Percentiles rank a stretch among this genome's conserved stretches.
Evolutionary conservation across 768 basidiomycete genomes (phyloP).

Genomic region (Tylopilus felleus): DNA sequence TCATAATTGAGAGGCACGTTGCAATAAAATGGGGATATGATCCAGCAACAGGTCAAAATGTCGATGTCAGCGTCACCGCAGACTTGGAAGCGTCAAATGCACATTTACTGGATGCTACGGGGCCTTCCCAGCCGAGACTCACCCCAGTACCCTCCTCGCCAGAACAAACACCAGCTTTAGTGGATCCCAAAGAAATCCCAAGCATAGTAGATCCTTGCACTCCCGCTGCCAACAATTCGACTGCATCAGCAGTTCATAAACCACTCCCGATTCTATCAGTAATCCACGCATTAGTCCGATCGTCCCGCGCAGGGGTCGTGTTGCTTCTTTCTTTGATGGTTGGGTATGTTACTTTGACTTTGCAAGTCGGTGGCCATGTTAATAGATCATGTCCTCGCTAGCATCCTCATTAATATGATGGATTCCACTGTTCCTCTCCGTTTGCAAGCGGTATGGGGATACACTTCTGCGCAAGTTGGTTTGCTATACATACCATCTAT

Average conservation of each 20-base stretch:
- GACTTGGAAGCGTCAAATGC: too few relatives aligned
- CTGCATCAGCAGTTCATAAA: slow-evolving; percentile 14
- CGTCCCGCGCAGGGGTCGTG: slow-evolving; percentile 48
- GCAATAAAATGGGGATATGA: too few relatives aligned
- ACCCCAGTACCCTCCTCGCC: too few relatives aligned
- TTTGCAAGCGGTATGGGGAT: slow-evolving; percentile 46
- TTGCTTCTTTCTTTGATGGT: slow-evolving; percentile 46
- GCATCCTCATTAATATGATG: slow-evolving; percentile 45
- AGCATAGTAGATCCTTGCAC: too few relatives aligned
- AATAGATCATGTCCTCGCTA: slow-evolving; percentile 19
- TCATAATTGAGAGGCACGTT: too few relatives aligned
- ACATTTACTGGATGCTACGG: too few relatives aligned
- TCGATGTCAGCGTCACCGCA: too few relatives aligned
- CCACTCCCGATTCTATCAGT: slow-evolving; percentile 41
- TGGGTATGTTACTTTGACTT: slow-evolving; percentile 43
- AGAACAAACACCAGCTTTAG: too few relatives aligned
- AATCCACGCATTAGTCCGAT: slow-evolving; percentile 39
- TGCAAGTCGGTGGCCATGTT: background rate
- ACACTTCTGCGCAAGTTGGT: slow-evolving; percentile 51
- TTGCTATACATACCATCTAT: slow-evolving; percentile 64
- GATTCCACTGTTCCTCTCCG: slow-evolving; percentile 60
- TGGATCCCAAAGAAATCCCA: too few relatives aligned
- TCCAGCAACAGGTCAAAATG: too few relatives aligned
- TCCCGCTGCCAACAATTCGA: too few relatives aligned
- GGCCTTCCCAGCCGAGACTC: too few relatives aligned